Conservation (phyloP, 208 protist genomes). For the Strigomonas culicis region DNA sequence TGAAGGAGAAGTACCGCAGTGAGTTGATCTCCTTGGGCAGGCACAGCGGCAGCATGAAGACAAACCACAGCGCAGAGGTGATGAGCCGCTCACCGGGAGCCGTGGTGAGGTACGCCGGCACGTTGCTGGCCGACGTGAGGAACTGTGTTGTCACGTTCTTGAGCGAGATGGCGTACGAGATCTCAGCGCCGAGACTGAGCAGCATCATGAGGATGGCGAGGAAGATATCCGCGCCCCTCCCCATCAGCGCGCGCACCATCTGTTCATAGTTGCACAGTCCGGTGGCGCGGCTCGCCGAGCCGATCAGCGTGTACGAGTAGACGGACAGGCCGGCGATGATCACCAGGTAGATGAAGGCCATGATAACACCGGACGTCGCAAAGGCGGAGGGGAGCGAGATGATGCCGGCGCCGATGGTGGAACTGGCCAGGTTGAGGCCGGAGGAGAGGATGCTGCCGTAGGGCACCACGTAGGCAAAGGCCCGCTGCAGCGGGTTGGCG, state of each 20-base stretch:
- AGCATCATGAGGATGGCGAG: slow-evolving; percentile 42
- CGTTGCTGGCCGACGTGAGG: slow-evolving; percentile 5
- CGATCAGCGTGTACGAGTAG: slow-evolving; percentile 52
- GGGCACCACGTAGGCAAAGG: slow-evolving; percentile 36
- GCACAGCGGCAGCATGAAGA: slow-evolving; percentile 62
- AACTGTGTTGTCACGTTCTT: slow-evolving; percentile 41
- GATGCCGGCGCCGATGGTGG: slow-evolving; percentile 64
- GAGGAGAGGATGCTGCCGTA: slow-evolving; percentile 55
- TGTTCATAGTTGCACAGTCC: slow-evolving; percentile 56
- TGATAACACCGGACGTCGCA: slow-evolving; percentile 38
- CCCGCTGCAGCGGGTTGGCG: slow-evolving; percentile 15
- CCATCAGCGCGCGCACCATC: slow-evolving; percentile 37
- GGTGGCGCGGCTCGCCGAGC: slow-evolving; percentile 25
- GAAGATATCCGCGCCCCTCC: slow-evolving; percentile 46
- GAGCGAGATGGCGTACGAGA: slow-evolving; percentile 57
- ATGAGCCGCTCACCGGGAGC: slow-evolving; percentile 31
- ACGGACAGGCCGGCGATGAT: slow-evolving; percentile 46
- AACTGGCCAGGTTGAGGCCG: slow-evolving; percentile 59
- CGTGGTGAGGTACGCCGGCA: slow-evolving; percentile 4
- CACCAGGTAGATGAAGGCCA: slow-evolving; percentile 59
- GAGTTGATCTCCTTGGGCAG: slow-evolving; percentile 59
- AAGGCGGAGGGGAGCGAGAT: slow-evolving; percentile 62
- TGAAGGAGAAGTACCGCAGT: slow-evolving; percentile 52
- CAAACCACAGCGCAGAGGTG: slow-evolving; percentile 36
- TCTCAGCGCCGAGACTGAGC: slow-evolving; percentile 49